Evolutionary conservation across 352 stramenopile genomes (phyloP), one percentile per base, ranked within the genome.

Genomic region (Globisporangium paroecandrum): DNA sequence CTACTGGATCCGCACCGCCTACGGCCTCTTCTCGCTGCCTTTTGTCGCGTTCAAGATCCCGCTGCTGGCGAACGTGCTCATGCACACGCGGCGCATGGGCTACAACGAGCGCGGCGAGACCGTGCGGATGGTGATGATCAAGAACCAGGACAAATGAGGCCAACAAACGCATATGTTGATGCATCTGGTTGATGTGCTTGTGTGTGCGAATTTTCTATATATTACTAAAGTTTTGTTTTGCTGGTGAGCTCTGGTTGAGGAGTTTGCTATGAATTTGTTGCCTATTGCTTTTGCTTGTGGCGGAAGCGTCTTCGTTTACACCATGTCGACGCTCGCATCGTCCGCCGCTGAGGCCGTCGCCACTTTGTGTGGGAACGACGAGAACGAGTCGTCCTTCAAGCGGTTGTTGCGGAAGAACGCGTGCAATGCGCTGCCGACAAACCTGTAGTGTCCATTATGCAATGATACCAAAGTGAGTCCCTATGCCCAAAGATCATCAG

Each of bases 41-140:
- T 97, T 92, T 54, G 68, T 95, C 32, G 69, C 89, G 15, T 95
- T 97, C 74, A 96, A 96, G 69, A 84, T 97, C 67, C 89, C 89
- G 7, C 64, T 97, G 36, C 58, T 96, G 18, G 82, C 86, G 18
- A 93, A 85, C 65, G 79, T 96, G 51, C 72, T 96, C 22, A 85
- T 95, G 75, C 89, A 95, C 74, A 94, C 88, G 49, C 78, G 75
- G 1, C 81, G 82, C 24, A 96, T 95, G 88, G 89, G 88, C 15
- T 97, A 97, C 74, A 91, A 97, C 54, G 71, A 78, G 49, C 76
- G 76, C 24, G 89, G 88, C n/a, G 80, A 94, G 29, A 94, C 87
- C 0, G 89, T 94, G 18, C 69, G 68, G 13, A 77, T 87, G 22
- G 69, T 82, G 24, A 83, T 71, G 24, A 22, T 66, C n/a, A 62